Evolutionary conservation across 257 asterid species (phyloP).

Genomic region (Rauvolfia tetraphylla): DNA sequence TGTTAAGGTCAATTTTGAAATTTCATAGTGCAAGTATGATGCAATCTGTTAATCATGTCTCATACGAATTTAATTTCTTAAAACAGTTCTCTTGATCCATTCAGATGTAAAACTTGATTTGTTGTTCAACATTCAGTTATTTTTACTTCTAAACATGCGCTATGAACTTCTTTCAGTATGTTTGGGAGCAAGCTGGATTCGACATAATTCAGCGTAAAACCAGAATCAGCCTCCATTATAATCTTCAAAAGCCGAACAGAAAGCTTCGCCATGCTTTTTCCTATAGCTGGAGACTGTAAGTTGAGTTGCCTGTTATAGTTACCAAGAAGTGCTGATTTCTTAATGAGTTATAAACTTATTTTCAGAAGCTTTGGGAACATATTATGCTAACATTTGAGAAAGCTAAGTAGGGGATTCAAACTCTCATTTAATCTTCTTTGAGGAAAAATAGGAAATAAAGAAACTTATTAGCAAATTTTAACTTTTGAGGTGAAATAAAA

Average conservation of each 20-base stretch:
- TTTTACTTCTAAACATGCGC: background rate
- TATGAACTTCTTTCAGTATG: conserved; percentile 43
- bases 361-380: background rate
- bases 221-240: conserved; percentile 92
- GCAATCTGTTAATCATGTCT: background rate
- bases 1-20: background rate
- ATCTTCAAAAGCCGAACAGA: conserved; percentile 60
- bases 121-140: background rate
- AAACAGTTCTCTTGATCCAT: background rate
- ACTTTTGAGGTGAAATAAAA: background rate
- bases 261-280: conserved; percentile 92
- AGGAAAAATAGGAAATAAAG: background rate
- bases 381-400: background rate
- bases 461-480: background rate
- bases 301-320: background rate
- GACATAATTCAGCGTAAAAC: conserved; percentile 86
- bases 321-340: background rate
- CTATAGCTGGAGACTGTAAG: conserved; percentile 99
- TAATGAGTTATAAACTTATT: background rate
- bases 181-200: conserved; percentile 96
- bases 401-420: background rate
- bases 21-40: background rate
- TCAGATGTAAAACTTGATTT: background rate
- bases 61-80: background rate
- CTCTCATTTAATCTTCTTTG: background rate